Evolutionary conservation across 2,329 filamentous ascomycete genomes (phyloP).

Genomic region (Colletotrichum shisoi): DNA sequence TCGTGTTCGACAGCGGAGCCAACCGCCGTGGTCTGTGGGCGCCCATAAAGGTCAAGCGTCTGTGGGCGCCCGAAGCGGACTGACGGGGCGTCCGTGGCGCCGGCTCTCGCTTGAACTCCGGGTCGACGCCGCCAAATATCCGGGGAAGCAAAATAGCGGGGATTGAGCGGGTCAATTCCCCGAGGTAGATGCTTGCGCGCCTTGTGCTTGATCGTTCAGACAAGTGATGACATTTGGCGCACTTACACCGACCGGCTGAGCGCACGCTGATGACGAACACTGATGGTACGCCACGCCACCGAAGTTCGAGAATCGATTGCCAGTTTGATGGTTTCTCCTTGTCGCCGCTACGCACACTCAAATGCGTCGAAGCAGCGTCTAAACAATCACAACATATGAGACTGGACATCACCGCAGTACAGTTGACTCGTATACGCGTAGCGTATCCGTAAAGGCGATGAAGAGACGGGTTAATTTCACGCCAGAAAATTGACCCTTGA

Average conservation of each 20-base stretch:
- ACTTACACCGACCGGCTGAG: not conserved
- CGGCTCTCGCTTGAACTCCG: conserved; percentile 36
- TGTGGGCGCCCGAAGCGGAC: not conserved
- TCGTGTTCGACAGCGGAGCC: conserved; percentile 22
- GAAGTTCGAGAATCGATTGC: not conserved
- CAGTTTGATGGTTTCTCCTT: not conserved
- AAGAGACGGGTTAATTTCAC: not conserved
- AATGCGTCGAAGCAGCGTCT: not conserved
- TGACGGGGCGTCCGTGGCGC: conserved; percentile 11
- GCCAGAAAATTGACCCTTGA: not conserved
- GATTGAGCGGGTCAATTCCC: not conserved
- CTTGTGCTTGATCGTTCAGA: not conserved
- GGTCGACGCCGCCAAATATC: conserved; percentile 30
- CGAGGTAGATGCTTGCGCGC: not conserved
- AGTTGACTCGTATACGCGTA: conserved; percentile 1
- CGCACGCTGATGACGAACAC: not conserved
- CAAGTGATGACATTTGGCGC: not conserved
- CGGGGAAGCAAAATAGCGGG: not conserved
- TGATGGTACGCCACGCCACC: not conserved
- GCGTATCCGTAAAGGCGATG: not conserved
- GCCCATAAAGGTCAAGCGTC: too few species aligned
- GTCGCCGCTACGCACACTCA: too few species aligned
- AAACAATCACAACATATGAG: not conserved
- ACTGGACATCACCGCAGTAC: too few species aligned
- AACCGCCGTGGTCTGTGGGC: conserved; percentile 1